phyloP scores from a whole-genome alignment of 2,329 filamentous ascomycete genomes.

The Aspergillus latus region DNA sequence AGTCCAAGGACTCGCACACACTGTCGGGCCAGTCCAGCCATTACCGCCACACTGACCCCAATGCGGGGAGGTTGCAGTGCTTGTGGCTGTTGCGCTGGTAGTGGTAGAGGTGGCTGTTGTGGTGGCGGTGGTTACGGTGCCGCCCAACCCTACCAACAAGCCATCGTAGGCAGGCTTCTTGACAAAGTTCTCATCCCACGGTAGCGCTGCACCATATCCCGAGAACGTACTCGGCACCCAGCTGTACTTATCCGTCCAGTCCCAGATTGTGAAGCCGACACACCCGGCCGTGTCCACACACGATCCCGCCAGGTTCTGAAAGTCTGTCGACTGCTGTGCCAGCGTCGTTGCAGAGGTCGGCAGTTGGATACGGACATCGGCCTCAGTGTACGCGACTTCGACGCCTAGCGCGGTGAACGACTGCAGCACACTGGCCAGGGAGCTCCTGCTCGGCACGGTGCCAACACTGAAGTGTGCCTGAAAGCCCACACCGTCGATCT shows the following conservation, averaged over 20 bases:
- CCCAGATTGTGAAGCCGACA: conserved; percentile 42
- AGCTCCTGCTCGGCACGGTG: conserved; percentile 40
- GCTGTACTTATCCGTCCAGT: conserved; percentile 48
- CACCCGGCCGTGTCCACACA: conserved; percentile 33
- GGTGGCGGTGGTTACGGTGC: conserved; percentile 12
- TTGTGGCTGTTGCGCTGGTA: conserved; percentile 16
- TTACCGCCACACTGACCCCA: conserved; percentile 33
- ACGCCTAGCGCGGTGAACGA: conserved; percentile 43
- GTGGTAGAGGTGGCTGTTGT: neutral
- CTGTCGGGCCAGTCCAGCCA: conserved; percentile 30
- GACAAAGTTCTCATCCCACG: conserved; percentile 48
- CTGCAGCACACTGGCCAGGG: conserved; percentile 41
- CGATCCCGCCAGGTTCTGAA: conserved; percentile 30
- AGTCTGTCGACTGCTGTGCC: conserved; percentile 35
- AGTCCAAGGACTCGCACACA: conserved; percentile 27
- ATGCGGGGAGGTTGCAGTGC: conserved; percentile 16
- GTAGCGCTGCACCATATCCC: conserved; percentile 44
- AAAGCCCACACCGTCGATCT: conserved; percentile 52
- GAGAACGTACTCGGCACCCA: conserved; percentile 48
- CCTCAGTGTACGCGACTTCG: conserved; percentile 42
- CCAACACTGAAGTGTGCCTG: conserved; percentile 45
- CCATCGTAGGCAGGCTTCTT: conserved; percentile 51
- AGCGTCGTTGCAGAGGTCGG: conserved; percentile 29
- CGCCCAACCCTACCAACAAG: conserved; percentile 31
- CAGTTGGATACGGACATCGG: conserved; percentile 51